Conservation (phyloP, 805 yeast genomes). For the Metschnikowia hibisci region DNA sequence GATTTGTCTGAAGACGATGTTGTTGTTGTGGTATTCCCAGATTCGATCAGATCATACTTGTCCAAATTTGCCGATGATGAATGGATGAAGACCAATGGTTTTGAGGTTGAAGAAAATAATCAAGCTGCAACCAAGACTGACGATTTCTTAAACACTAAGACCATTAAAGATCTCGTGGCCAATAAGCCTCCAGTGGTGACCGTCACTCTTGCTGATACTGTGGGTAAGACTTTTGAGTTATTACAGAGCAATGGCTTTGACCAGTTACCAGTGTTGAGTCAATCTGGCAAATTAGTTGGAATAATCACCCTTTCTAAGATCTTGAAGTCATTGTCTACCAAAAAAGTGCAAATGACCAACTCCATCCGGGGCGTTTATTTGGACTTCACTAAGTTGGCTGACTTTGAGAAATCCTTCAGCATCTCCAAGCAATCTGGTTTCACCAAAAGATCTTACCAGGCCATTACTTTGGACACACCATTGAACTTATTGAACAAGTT, state of each 20-base stretch:
- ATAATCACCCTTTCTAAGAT: conserved; percentile 72
- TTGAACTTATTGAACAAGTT: conserved; percentile 67
- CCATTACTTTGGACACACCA: conserved; percentile 62
- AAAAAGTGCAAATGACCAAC: conserved; percentile 52
- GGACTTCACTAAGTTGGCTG: conserved; percentile 70
- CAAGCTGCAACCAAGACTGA: conserved; percentile 42
- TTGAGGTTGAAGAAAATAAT: conserved; percentile 52
- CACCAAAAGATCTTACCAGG: conserved; percentile 62
- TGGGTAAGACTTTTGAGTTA: conserved; percentile 62
- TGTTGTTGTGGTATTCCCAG: conserved; percentile 81
- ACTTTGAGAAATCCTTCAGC: conserved; percentile 59
- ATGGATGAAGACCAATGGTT: conserved; percentile 80
- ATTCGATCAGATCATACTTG: conserved; percentile 79
- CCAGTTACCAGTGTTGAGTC: conserved; percentile 72
- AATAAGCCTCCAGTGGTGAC: conserved; percentile 75
- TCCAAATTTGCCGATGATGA: conserved; percentile 87
- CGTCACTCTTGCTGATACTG: conserved; percentile 56
- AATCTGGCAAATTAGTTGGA: conserved; percentile 63
- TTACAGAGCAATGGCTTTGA: conserved; percentile 77
- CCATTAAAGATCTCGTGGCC: conserved; percentile 61
- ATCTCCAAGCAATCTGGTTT: conserved; percentile 53
- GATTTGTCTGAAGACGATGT: conserved; percentile 69
- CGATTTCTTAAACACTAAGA: conserved; percentile 36
- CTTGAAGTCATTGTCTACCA: conserved; percentile 61
- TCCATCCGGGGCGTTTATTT: conserved; percentile 58